Base-by-base conservation (phyloP, 1,139 yeast genomes). In the Lodderomyces orthopsilosis region DNA sequence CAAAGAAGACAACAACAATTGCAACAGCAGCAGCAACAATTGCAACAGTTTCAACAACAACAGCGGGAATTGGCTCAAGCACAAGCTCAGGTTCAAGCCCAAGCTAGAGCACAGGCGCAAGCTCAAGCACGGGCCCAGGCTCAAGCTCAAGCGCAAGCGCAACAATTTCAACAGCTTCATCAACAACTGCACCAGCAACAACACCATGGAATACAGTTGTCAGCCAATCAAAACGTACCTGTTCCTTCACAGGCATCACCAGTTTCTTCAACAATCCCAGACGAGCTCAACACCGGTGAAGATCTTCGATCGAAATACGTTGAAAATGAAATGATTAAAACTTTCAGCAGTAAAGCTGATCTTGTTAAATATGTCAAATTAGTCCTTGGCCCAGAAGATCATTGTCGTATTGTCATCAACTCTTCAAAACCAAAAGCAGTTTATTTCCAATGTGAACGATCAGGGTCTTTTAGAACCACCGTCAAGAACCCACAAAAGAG, bases 371-470 rank as follows among this genome's bases (percentile, higher is more conserved):
- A 58, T 51, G 77, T 74, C 35, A 73, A 73, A 54, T 63, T 63
- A 36, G 63, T 62, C 30, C 66, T 74, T 45, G 68, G 70, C 48
- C 68, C 65, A 38, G 74, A 70, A 51, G 79, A 74, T 53, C 69
- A 67, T 46, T 71, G 78, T 55, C 66, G 72, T 54, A 72, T 74
- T 53, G 79, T 74, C 38, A 73, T 74, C 52, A 71, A 71, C 55
- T 68, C 75, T 28, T 70, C 76, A 19, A 74, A 74, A 55, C 77
- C 77, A 18, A 73, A 74, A 56, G 79, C 79, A 2, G 74, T 74
- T 13, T 74, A 74, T 55, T 74, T 73, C 58, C 77, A 72, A 55
- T 74, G 79, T 55, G 79, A 74, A 54, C 59, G 77, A 43, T 65
- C 74, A 7, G 79, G 79, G 1, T 61, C 68, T 21, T 74, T 73